Conservation (phyloP, 1,284 basidiomycete genomes). For the Sanguinoderma infundibulare region DNA sequence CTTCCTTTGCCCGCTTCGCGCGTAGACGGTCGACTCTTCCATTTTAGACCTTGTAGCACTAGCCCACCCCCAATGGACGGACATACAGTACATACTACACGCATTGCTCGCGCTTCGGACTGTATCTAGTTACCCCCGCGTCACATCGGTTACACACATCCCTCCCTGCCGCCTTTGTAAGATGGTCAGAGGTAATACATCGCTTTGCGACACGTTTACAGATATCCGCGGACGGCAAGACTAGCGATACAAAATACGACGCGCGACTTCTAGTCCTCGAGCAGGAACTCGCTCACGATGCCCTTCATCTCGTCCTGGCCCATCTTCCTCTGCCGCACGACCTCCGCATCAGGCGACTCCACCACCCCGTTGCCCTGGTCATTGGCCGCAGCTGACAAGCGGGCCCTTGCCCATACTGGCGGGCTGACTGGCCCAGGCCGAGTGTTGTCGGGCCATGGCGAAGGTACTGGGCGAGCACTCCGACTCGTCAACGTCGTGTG, state of each 20-base stretch:
- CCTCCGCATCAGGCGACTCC: slow-evolving; percentile 1
- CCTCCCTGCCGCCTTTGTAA: slow-evolving; percentile 1
- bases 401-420: slow-evolving; percentile 22
- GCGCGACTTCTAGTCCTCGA: neutral
- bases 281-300: slow-evolving; percentile 19
- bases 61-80: neutral
- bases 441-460: slow-evolving; percentile 13
- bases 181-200: neutral
- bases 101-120: slow-evolving; percentile 2
- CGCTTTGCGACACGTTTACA: neutral
- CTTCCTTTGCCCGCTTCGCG: neutral
- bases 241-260: neutral
- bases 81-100: neutral
- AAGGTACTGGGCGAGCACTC: slow-evolving; percentile 22
- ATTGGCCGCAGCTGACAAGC: neutral
- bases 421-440: slow-evolving; percentile 7
- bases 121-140: slow-evolving; percentile 12
- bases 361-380: neutral
- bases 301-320: slow-evolving; percentile 25
- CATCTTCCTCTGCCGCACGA: slow-evolving; percentile 13
- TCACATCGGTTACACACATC: too few species aligned
- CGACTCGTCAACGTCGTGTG: slow-evolving; percentile 28
- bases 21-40: slow-evolving; percentile 16
- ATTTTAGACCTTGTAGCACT: slow-evolving; percentile 17
- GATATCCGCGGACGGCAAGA: neutral